phyloP scores from a whole-genome alignment of 2,329 filamentous ascomycete genomes.

The Colletotrichum tofieldiae region DNA sequence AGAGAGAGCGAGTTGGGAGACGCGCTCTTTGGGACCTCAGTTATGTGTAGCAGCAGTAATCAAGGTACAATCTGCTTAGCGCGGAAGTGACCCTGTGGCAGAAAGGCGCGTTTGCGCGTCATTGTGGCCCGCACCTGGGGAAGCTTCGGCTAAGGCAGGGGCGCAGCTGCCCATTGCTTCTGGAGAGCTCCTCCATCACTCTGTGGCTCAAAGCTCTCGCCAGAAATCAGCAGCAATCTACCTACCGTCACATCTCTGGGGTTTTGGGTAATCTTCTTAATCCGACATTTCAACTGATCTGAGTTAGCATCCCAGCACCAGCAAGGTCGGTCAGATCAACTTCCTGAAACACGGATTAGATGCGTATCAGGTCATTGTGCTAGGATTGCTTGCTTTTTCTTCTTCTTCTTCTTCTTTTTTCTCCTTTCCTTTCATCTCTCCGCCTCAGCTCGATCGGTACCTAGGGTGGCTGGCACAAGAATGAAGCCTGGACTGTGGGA shows the following conservation, averaged over 20 bases:
- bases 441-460: no score
- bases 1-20: background rate
- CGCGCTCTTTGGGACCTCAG: background rate
- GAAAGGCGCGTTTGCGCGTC: conserved; percentile 25
- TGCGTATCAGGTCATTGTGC: background rate
- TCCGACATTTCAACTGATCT: background rate
- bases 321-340: background rate
- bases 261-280: background rate
- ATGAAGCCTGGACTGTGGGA: background rate
- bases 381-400: background rate
- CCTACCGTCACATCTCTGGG: background rate
- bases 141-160: conserved; percentile 11
- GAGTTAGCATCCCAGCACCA: background rate
- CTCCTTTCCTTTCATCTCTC: background rate
- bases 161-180: conserved; percentile 12
- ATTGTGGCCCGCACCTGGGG: conserved; percentile 1
- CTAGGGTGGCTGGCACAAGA: background rate
- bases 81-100: conserved; percentile 1
- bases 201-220: background rate
- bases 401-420: background rate
- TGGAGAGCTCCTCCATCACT: conserved; percentile 3
- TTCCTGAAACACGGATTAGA: background rate
- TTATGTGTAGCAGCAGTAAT: background rate
- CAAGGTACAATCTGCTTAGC: background rate
- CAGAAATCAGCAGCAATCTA: background rate